phyloP scores from a whole-genome alignment of 768 basidiomycete species.

The Pilatotrama ljubarskyi region DNA sequence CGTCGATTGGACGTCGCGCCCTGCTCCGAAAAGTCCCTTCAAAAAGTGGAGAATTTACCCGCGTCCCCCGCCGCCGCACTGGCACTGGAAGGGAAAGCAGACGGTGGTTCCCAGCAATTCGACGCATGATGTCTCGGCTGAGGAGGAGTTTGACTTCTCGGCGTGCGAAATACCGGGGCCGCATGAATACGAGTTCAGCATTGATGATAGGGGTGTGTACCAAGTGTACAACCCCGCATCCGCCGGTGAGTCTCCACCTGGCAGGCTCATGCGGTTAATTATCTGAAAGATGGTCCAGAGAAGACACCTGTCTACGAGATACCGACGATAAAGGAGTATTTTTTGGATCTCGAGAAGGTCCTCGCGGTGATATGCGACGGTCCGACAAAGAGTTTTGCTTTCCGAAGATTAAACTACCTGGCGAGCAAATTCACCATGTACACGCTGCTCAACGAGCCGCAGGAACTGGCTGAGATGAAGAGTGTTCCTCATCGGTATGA shows the following conservation, averaged over 20 bases:
- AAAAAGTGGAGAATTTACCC: conserved; percentile 89
- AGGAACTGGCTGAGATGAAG: conserved; percentile 97
- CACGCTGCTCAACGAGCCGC: conserved; percentile 85
- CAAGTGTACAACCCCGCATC: conserved; percentile 60
- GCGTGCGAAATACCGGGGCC: conserved; percentile 77
- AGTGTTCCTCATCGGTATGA: conserved; percentile 78
- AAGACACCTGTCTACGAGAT: conserved; percentile 69
- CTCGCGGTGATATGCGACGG: conserved; percentile 91
- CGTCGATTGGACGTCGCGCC: conserved; percentile 37
- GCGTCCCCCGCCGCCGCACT: conserved; percentile 90
- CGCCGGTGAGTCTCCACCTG: background rate
- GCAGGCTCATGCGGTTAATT: too few species aligned
- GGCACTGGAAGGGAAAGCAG: conserved; percentile 75
- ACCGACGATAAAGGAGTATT: conserved; percentile 91
- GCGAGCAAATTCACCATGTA: conserved; percentile 95
- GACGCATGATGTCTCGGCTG: conserved; percentile 28
- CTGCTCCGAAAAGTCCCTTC: conserved; percentile 36
- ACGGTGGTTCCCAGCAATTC: conserved; percentile 26
- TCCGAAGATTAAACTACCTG: conserved; percentile 86
- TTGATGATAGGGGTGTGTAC: conserved; percentile 90
- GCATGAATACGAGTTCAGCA: conserved; percentile 57
- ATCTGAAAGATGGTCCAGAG: background rate
- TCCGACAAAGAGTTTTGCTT: conserved; percentile 95
- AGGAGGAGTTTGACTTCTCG: conserved; percentile 64
- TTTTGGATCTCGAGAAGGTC: conserved; percentile 91